phyloP scores from a whole-genome alignment of 2,329 filamentous ascomycete species.

The Mollisiaceae sp. region DNA sequence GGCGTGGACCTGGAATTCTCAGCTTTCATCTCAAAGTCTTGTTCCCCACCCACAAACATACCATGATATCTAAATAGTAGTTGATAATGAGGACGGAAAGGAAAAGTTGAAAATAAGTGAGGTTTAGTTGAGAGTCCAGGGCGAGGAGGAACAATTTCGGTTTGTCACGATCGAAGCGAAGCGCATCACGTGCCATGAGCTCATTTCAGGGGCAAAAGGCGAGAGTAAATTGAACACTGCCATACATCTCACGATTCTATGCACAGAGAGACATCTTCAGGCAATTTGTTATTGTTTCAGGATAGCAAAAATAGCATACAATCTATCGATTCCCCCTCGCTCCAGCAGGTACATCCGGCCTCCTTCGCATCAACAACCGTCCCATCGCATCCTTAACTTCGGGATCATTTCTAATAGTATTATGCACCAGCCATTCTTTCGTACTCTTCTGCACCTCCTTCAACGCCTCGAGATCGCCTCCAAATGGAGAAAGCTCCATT shows the following conservation, averaged over 20 bases:
- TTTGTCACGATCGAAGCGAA: conserved; percentile 5
- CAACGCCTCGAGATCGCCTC: conserved; percentile 69
- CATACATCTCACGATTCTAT: not conserved
- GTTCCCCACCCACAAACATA: not conserved
- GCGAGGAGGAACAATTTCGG: not conserved
- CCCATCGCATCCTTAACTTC: conserved; percentile 83
- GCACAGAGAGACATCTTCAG: not conserved
- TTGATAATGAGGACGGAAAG: not conserved
- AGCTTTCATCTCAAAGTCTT: not conserved
- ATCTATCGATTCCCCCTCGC: conserved; percentile 49
- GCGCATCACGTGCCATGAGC: conserved; percentile 8
- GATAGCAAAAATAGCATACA: not conserved
- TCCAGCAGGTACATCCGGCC: conserved; percentile 65
- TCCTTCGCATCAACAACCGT: conserved; percentile 65
- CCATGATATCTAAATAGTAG: not conserved
- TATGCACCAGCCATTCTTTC: conserved; percentile 87
- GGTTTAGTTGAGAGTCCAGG: not conserved
- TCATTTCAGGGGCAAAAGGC: not conserved
- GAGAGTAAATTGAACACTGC: too few relatives aligned
- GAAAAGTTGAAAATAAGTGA: not conserved
- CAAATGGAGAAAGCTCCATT: conserved; percentile 82
- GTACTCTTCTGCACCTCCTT: conserved; percentile 72
- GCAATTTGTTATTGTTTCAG: not conserved
- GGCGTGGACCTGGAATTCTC: conserved; percentile 59
- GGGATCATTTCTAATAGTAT: conserved; percentile 78